Evolutionary conservation across 192 early-diverging fungal species (phyloP).

Genomic region (Kickxella alabastrina): DNA sequence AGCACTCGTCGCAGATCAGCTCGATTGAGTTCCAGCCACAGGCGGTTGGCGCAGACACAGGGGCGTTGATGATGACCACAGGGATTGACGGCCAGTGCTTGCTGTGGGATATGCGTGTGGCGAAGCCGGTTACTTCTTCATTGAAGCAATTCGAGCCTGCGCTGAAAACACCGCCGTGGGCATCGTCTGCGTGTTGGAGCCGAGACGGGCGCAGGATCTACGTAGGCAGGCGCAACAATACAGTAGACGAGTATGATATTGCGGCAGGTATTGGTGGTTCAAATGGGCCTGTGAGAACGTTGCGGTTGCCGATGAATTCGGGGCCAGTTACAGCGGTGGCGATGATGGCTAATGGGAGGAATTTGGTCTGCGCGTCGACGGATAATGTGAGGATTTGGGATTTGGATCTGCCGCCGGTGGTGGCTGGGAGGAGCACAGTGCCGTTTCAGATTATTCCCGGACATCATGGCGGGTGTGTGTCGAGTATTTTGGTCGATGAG

Average conservation of each 20-base stretch:
- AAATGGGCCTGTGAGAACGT: slow-evolving; percentile 61
- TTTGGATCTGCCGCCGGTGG: slow-evolving; percentile 50
- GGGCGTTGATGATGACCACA: slow-evolving; percentile 60
- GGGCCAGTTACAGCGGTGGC: slow-evolving; percentile 80
- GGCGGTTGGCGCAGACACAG: neutral
- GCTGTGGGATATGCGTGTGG: slow-evolving; percentile 71
- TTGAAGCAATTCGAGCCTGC: slow-evolving; percentile 53
- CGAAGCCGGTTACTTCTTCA: no score
- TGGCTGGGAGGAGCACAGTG: slow-evolving; percentile 50
- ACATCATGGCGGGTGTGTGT: slow-evolving; percentile 85
- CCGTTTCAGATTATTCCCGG: slow-evolving; percentile 94
- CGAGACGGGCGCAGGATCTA: slow-evolving; percentile 76
- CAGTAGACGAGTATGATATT: slow-evolving; percentile 93
- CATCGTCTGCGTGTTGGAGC: slow-evolving; percentile 75
- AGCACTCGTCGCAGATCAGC: slow-evolving; percentile 81
- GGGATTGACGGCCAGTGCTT: slow-evolving; percentile 72
- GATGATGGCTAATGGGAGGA: slow-evolving; percentile 73
- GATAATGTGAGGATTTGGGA: slow-evolving; percentile 96
- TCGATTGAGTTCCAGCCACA: slow-evolving; percentile 65
- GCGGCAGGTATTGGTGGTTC: slow-evolving; percentile 59
- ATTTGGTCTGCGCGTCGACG: slow-evolving; percentile 82
- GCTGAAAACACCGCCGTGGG: slow-evolving; percentile 71
- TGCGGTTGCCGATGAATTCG: slow-evolving; percentile 82
- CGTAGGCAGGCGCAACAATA: slow-evolving; percentile 83
- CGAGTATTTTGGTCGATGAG: slow-evolving; percentile 62